phyloP scores from a whole-genome alignment of 345 rosid species.

The Arabis hirsuta region DNA sequence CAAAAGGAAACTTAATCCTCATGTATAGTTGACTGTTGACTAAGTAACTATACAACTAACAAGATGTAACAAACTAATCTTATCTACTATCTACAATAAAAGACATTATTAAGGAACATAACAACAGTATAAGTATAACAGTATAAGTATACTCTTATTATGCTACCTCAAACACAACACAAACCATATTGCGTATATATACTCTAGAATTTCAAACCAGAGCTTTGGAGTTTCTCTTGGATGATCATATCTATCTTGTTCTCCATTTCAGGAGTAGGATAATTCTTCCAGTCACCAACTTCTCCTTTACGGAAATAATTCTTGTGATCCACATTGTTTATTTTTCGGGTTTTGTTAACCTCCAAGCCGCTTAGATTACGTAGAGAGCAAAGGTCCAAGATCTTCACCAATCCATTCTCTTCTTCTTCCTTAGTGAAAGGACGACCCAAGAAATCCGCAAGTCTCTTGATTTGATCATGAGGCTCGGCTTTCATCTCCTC shows the following conservation, averaged over 20 bases:
- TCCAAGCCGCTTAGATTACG: constrained; percentile 41
- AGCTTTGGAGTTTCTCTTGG: constrained; percentile 29
- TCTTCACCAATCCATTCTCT: neutral
- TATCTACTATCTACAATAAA: too few relatives aligned
- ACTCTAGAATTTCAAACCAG: constrained; percentile 35
- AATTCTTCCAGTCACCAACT: constrained; percentile 43
- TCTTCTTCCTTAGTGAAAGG: constrained; percentile 38
- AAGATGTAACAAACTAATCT: too few relatives aligned
- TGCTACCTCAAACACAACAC: too few relatives aligned
- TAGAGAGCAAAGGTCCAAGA: constrained; percentile 37
- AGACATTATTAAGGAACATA: too few relatives aligned
- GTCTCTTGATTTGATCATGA: constrained; percentile 14
- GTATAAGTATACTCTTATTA: too few relatives aligned
- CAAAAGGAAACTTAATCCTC: too few relatives aligned
- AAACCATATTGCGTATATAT: neutral
- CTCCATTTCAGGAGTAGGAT: constrained; percentile 40
- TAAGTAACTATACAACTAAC: too few relatives aligned
- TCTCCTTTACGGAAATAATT: constrained; percentile 32
- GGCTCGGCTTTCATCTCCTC: constrained; percentile 42
- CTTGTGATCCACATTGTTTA: constrained; percentile 20
- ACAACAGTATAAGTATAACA: too few relatives aligned
- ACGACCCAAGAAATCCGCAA: constrained; percentile 43
- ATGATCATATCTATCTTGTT: constrained; percentile 36
- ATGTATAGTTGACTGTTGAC: too few relatives aligned
- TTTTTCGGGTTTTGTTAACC: constrained; percentile 44